These are phyloP conservation scores for Papilionanthe hybrid DNA, from an alignment of 116 monocot species.

Conservation along the genomic window DNA sequence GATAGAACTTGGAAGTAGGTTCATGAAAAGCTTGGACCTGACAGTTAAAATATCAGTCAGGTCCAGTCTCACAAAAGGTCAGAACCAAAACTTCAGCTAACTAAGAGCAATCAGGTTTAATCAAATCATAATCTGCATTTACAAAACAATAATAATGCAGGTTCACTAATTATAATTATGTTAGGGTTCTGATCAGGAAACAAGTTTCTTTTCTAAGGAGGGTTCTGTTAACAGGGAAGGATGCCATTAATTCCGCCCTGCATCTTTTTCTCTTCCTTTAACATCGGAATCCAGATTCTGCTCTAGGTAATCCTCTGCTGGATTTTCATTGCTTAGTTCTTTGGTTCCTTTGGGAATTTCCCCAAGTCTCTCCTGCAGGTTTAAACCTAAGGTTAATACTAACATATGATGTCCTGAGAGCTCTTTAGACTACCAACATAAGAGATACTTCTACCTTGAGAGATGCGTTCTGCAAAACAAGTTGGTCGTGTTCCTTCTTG, in stretches of 20 bases:
- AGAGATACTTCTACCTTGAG: slow-evolving; percentile 58
- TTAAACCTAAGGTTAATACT: not conserved
- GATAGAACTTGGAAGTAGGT: slow-evolving; percentile 16
- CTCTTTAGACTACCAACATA: not conserved
- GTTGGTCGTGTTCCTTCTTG: slow-evolving; percentile 70
- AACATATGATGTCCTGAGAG: not conserved
- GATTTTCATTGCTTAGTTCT: slow-evolving; percentile 25
- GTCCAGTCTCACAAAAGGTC: slow-evolving; percentile 24
- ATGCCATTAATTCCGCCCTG: slow-evolving; percentile 22
- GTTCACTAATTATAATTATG: slow-evolving; percentile 16
- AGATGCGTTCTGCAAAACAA: slow-evolving; percentile 64
- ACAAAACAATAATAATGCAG: slow-evolving; percentile 19
- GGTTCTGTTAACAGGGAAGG: slow-evolving; percentile 9
- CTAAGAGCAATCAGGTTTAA: slow-evolving; percentile 30
- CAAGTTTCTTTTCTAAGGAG: slow-evolving; percentile 11
- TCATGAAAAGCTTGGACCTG: slow-evolving; percentile 36
- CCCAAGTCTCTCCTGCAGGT: slow-evolving; percentile 61
- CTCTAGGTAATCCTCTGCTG: slow-evolving; percentile 17
- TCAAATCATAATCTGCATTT: slow-evolving; percentile 23
- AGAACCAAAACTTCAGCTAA: slow-evolving; percentile 39
- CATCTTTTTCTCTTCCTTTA: slow-evolving; percentile 21
- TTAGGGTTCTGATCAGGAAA: slow-evolving; percentile 15
- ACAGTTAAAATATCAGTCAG: slow-evolving; percentile 64
- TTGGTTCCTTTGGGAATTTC: slow-evolving; percentile 24
- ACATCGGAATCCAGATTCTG: slow-evolving; percentile 31